Conservation (phyloP, 257 asterid species). For the Salvia splendens region DNA sequence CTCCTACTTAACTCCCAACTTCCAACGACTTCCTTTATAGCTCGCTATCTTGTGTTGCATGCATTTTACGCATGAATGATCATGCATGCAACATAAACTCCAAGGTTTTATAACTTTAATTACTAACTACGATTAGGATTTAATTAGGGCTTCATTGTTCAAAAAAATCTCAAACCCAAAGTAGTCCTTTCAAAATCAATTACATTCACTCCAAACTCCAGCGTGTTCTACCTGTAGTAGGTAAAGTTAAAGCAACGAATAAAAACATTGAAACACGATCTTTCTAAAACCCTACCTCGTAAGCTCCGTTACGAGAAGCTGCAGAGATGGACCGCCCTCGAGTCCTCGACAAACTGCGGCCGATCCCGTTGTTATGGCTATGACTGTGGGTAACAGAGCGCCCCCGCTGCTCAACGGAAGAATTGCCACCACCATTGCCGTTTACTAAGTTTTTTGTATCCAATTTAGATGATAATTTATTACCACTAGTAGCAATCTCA, state of each 20-base stretch:
- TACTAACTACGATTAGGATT: too few relatives aligned
- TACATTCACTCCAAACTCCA: background rate
- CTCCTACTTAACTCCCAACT: too few relatives aligned
- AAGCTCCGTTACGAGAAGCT: slow-evolving; percentile 41
- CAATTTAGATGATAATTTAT: slow-evolving; percentile 22
- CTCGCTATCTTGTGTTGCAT: too few relatives aligned
- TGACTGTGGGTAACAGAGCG: slow-evolving; percentile 57
- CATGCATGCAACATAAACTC: too few relatives aligned
- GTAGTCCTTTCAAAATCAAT: slow-evolving; percentile 14
- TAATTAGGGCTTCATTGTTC: too few relatives aligned
- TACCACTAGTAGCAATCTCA: slow-evolving; percentile 8
- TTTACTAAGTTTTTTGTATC: slow-evolving; percentile 15
- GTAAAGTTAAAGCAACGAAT: background rate
- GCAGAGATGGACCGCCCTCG: slow-evolving; percentile 63
- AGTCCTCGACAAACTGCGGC: slow-evolving; percentile 74
- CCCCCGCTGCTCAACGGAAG: slow-evolving; percentile 53
- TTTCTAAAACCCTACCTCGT: slow-evolving; percentile 47
- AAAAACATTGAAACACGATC: background rate
- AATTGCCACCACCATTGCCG: slow-evolving; percentile 24
- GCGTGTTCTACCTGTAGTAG: background rate
- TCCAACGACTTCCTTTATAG: too few relatives aligned
- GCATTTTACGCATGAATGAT: too few relatives aligned
- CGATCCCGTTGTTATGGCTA: slow-evolving; percentile 58
- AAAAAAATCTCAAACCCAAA: background rate
- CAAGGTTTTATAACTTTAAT: too few relatives aligned